Evolutionary conservation across 2,329 filamentous ascomycete species (phyloP).

Genomic region (Aspergillus vadensis): DNA sequence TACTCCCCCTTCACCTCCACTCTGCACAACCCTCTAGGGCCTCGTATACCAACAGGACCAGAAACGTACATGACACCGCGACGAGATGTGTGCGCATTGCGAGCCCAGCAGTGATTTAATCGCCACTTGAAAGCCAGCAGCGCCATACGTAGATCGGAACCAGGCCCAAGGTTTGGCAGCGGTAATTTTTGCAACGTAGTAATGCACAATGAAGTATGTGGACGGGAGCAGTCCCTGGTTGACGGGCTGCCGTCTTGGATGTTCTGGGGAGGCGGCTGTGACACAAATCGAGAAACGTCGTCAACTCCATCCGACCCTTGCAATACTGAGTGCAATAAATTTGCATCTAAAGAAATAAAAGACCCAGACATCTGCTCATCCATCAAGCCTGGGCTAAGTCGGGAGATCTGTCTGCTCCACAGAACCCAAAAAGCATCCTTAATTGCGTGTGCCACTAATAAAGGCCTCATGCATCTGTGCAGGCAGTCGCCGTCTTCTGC

Average conservation of each 20-base stretch:
- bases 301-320: slow-evolving; percentile 21
- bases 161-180: slow-evolving; percentile 36
- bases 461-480: slow-evolving; percentile 33
- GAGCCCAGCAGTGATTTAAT: slow-evolving; percentile 28
- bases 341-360: slow-evolving; percentile 18
- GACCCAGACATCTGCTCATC: slow-evolving; percentile 17
- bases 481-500: slow-evolving; percentile 35
- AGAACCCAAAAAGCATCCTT: slow-evolving; percentile 37
- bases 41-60: slow-evolving; percentile 38
- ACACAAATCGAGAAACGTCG: slow-evolving; percentile 20
- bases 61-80: slow-evolving; percentile 38
- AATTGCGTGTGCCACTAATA: slow-evolving; percentile 35
- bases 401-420: slow-evolving; percentile 30
- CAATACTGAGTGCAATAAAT: slow-evolving; percentile 17
- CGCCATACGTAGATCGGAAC: slow-evolving; percentile 38
- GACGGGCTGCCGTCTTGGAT: slow-evolving; percentile 19
- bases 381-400: slow-evolving; percentile 20
- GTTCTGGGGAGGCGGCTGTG: slow-evolving; percentile 20
- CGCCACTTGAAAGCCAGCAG: slow-evolving; percentile 35
- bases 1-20: slow-evolving; percentile 42
- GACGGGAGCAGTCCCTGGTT: slow-evolving; percentile 17
- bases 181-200: slow-evolving; percentile 38
- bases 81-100: slow-evolving; percentile 24
- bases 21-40: slow-evolving; percentile 37
- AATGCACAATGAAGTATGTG: slow-evolving; percentile 33